A percentile compares a stretch with the other conserved stretches of the same genome.
These are phyloP conservation scores for Hyaloscypha variabilis DNA, from an alignment of 495 filamentous ascomycete species.

Conservation along the genomic window DNA sequence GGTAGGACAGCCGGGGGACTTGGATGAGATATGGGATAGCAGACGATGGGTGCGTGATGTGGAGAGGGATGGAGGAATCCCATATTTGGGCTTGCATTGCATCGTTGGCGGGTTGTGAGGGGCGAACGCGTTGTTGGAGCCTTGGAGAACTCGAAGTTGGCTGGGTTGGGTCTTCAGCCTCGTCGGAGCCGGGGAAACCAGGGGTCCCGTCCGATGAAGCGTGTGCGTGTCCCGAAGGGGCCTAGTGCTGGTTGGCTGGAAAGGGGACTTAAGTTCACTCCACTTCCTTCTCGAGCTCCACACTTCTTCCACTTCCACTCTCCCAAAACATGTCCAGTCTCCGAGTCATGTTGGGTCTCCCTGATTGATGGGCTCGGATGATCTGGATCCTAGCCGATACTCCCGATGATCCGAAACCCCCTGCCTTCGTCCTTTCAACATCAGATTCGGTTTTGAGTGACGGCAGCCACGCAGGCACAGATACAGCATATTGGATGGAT, in stretches of 20 bases:
- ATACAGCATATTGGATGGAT: too few relatives aligned
- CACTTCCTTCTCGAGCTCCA: neutral
- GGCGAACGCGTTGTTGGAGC: neutral
- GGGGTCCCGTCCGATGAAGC: neutral
- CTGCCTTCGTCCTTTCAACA: neutral
- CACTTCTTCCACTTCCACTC: neutral
- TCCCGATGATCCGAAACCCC: neutral
- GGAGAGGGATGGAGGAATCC: slow-evolving; percentile 51
- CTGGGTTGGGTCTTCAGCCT: neutral
- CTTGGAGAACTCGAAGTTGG: too few relatives aligned
- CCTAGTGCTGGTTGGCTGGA: neutral
- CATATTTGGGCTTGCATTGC: slow-evolving; percentile 42
- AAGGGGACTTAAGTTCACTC: neutral
- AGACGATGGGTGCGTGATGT: slow-evolving; percentile 49
- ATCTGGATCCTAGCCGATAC: neutral
- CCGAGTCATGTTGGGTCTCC: neutral
- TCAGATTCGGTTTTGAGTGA: too few relatives aligned
- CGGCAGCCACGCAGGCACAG: too few relatives aligned
- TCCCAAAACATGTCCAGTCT: neutral
- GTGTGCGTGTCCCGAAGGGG: neutral
- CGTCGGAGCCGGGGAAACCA: neutral
- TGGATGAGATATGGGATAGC: slow-evolving; percentile 51
- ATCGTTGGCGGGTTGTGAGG: neutral
- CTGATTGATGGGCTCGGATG: neutral
- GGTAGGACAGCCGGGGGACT: slow-evolving; percentile 70